Base-by-base conservation (phyloP, 345 rosid species). In the Kandelia obovata region DNA sequence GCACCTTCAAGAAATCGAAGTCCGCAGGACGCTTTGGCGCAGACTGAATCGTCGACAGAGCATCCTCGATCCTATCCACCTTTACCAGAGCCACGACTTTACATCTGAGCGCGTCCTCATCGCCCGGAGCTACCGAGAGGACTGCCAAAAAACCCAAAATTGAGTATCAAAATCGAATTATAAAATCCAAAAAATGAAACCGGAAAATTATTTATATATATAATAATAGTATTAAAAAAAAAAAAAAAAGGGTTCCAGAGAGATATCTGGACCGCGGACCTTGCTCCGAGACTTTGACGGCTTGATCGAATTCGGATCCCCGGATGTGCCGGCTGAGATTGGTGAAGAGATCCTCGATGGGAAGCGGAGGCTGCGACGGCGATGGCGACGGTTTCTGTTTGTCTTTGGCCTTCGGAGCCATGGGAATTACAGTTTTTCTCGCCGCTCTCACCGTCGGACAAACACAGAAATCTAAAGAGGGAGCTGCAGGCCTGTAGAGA, bases 91-190 rank as follows among this genome's bases (percentile, higher is more conserved):
- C 91, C 75, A 87, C 96, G 25, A 90, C 85, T 75, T 95, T 90
- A 81, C 99, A 92, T 72, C 87, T 83, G 77, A 88, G 75, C 59
- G 97, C 96, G 66, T 95, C 99, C 78, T 86, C 97, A 51, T 95
- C 97, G 67, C 79, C 80, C 25, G 96, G 93, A 60, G 81, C 81
- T 60, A 84, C 70, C 9, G 88, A 73, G 39, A 95, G 81, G 58
- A 95, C 99, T 95, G 84, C 78, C 2, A 19, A 55, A 53, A 49
- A 23, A 6, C 1, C 8, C 39, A 67, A 6, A 39, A 66, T 7
- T 25, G 62, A 27, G 17, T n/a, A 21, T 7, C 52, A 5, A 30
- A 61, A 11, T 11, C 3, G 19, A 34, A 16, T 26, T 47, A 47
- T 55, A 51, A 10, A 39, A 15, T 17, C 28, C 4, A 60, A n/a